phyloP scores from a whole-genome alignment of 352 stramenopile genomes.

The Saprolegnia parasitica region DNA sequence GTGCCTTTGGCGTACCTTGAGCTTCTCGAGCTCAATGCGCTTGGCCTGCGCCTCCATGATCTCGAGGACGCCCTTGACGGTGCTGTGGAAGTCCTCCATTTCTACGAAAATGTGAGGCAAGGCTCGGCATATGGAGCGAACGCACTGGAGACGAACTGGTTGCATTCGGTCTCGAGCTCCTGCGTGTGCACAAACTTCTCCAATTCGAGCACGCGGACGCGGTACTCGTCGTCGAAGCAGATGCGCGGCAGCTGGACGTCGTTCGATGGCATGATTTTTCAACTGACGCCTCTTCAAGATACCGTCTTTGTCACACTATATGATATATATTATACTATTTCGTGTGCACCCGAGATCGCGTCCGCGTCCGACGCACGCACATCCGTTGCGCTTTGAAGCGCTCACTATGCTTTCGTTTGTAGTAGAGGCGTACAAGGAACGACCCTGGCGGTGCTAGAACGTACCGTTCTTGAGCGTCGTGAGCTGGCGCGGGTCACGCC shows the following conservation, averaged over 20 bases:
- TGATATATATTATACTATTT: neutral
- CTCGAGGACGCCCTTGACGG: constrained; percentile 70
- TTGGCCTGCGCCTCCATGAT: constrained; percentile 73
- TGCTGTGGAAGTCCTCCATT: constrained; percentile 78
- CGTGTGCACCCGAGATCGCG: neutral
- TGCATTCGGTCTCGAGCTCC: constrained; percentile 77
- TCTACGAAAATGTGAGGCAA: constrained; percentile 40
- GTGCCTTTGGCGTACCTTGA: constrained; percentile 46
- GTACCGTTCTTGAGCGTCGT: too few species aligned
- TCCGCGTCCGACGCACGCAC: too few species aligned
- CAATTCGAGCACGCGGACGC: constrained; percentile 73
- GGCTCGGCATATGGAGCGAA: too few species aligned
- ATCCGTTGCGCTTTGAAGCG: too few species aligned
- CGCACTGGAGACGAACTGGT: constrained; percentile 72
- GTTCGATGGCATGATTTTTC: constrained; percentile 47
- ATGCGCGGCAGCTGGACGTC: constrained; percentile 70
- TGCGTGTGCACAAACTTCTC: constrained; percentile 69
- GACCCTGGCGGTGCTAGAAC: too few species aligned
- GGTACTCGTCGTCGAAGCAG: constrained; percentile 78
- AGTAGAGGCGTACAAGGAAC: too few species aligned
- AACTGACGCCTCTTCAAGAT: constrained; percentile 23
- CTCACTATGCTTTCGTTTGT: too few species aligned
- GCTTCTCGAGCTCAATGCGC: constrained; percentile 75
- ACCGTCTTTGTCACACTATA: neutral
- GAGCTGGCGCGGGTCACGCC: too few species aligned